These are phyloP conservation scores for Balansia obtecta DNA, from an alignment of 2,329 filamentous ascomycete species.

Conservation along the genomic window DNA sequence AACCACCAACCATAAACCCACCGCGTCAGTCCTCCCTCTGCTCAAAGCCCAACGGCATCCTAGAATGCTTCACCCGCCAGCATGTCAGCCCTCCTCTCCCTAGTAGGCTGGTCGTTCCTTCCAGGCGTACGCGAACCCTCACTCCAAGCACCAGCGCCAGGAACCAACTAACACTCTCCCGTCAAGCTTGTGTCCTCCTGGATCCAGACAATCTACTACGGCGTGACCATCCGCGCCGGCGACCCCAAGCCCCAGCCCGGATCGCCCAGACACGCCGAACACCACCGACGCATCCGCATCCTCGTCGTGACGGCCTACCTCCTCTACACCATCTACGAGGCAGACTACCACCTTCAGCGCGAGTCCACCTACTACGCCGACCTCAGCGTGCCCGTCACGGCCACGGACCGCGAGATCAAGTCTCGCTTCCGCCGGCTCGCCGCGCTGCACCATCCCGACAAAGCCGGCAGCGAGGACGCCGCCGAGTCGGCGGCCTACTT, in stretches of 20 bases:
- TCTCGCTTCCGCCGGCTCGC: constrained; percentile 70
- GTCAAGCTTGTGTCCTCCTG: constrained; percentile 73
- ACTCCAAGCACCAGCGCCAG: neutral
- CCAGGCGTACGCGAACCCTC: constrained; percentile 30
- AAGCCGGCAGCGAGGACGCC: constrained; percentile 35
- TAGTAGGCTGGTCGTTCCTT: constrained; percentile 45
- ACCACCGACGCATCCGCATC: constrained; percentile 75
- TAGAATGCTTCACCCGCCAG: constrained; percentile 11
- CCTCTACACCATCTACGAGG: constrained; percentile 83
- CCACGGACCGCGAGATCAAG: constrained; percentile 67
- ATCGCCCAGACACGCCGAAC: constrained; percentile 53
- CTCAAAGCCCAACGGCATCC: neutral
- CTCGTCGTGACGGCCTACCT: constrained; percentile 76
- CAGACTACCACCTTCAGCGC: constrained; percentile 65
- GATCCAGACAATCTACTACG: constrained; percentile 73
- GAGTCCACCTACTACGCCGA: constrained; percentile 68
- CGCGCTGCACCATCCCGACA: constrained; percentile 72
- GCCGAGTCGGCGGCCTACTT: constrained; percentile 41
- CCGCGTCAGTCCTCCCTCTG: neutral
- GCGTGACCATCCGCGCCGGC: constrained; percentile 79
- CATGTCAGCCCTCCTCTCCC: constrained; percentile 41
- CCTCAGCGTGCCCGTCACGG: constrained; percentile 56
- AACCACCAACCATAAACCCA: neutral
- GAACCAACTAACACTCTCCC: neutral
- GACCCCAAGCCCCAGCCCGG: constrained; percentile 64